phyloP scores from a whole-genome alignment of 139 green algal genomes.

The Chlorella sorokiniana region DNA sequence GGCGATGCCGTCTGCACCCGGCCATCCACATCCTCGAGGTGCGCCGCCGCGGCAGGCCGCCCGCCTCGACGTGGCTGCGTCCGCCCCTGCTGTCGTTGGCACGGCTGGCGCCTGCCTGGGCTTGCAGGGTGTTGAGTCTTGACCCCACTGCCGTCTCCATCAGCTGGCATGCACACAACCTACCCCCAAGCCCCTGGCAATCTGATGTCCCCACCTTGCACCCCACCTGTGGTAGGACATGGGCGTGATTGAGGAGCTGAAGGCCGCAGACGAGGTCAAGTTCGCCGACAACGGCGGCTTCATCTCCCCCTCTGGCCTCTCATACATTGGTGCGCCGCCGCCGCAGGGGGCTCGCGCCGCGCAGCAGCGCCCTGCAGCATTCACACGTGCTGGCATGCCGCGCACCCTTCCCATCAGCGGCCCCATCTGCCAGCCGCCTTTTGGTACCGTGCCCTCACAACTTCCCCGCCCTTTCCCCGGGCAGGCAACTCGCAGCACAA shows the following conservation, averaged over 20 bases:
- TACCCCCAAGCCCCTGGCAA: too few relatives aligned
- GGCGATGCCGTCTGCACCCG: constrained; percentile 79
- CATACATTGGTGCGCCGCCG: constrained; percentile 74
- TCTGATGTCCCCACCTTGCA: too few relatives aligned
- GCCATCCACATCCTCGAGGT: constrained; percentile 62
- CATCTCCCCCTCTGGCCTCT: constrained; percentile 77
- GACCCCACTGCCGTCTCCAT: too few relatives aligned
- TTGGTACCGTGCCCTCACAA: too few relatives aligned
- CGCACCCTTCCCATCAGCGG: too few relatives aligned
- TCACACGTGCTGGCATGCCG: too few relatives aligned
- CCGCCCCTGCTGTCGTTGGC: too few relatives aligned
- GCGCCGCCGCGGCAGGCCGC: not conserved
- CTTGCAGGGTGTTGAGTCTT: too few relatives aligned
- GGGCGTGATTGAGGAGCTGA: constrained; percentile 81
- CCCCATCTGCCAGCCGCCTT: too few relatives aligned
- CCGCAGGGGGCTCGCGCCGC: not conserved
- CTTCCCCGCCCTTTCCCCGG: too few relatives aligned
- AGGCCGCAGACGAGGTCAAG: constrained; percentile 82
- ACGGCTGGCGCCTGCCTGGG: too few relatives aligned
- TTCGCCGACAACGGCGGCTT: constrained; percentile 85
- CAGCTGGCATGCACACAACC: too few relatives aligned
- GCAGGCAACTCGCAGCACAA: constrained; percentile 65
- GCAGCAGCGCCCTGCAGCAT: not conserved
- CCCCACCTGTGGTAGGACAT: constrained; percentile 62
- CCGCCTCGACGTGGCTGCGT: not conserved